Evolutionary conservation across 2,329 filamentous ascomycete genomes (phyloP).

Genomic region (Ramularia endophylla): DNA sequence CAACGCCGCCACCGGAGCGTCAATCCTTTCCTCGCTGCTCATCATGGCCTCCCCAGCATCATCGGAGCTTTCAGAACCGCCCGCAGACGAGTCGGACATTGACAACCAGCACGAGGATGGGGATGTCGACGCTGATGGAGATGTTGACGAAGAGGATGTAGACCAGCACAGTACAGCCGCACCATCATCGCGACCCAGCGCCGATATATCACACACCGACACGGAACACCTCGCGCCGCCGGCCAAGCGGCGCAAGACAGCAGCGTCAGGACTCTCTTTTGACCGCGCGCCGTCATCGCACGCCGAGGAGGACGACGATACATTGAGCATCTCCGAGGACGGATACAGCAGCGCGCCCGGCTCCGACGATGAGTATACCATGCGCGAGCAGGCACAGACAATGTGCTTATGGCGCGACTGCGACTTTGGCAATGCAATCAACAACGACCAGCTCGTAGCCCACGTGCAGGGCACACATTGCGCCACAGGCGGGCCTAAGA

Average conservation of each 20-base stretch:
- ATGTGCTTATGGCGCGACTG: constrained; percentile 49
- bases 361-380: constrained; percentile 39
- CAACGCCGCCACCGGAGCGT: too few relatives aligned
- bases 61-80: constrained; percentile 56
- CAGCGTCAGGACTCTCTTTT: constrained; percentile 19
- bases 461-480: constrained; percentile 82
- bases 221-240: constrained; percentile 27
- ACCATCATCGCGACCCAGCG: constrained; percentile 41
- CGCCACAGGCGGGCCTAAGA: constrained; percentile 59
- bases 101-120: too few relatives aligned
- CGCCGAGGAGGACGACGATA: constrained; percentile 49
- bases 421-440: constrained; percentile 41
- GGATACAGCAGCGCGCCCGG: constrained; percentile 71
- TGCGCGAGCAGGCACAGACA: constrained; percentile 37
- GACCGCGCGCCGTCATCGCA: constrained; percentile 33
- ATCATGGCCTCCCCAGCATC: constrained; percentile 50
- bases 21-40: too few relatives aligned
- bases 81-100: constrained; percentile 56
- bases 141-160: constrained; percentile 39
- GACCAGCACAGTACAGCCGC: constrained; percentile 46
- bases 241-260: constrained; percentile 35
- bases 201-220: constrained; percentile 33
- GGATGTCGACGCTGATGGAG: too few relatives aligned
- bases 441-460: constrained; percentile 48
- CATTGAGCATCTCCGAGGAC: constrained; percentile 65